A percentile compares a stretch with the other conserved stretches of the same genome.
These are phyloP conservation scores for Talaromyces sp. DNA, from an alignment of 2,329 filamentous ascomycete genomes.

Conservation along the genomic window DNA sequence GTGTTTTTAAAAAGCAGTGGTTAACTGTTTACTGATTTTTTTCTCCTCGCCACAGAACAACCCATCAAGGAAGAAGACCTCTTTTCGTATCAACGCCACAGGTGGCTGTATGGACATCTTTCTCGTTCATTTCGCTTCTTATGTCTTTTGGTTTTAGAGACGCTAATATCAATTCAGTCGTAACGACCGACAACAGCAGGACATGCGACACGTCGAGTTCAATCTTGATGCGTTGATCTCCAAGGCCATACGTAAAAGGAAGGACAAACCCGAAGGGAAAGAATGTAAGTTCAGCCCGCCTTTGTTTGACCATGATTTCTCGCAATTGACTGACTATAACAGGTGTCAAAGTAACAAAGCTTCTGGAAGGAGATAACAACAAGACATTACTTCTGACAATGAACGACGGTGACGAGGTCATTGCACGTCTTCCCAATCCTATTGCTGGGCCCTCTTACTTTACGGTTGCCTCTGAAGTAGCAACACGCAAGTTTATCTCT, in stretches of 20 bases:
- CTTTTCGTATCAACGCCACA: constrained; percentile 22
- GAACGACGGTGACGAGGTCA: constrained; percentile 16
- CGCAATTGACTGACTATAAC: background rate
- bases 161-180: constrained; percentile 16
- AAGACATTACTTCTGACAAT: constrained; percentile 22
- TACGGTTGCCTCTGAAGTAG: constrained; percentile 20
- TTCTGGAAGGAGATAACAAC: constrained; percentile 21
- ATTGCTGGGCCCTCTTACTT: constrained; percentile 17
- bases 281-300: background rate
- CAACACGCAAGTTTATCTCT: constrained; percentile 19
- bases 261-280: background rate
- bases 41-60: constrained; percentile 7
- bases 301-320: background rate
- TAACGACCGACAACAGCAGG: constrained; percentile 20
- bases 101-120: constrained; percentile 18
- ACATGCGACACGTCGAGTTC: constrained; percentile 23
- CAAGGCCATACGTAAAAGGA: constrained; percentile 8
- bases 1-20: background rate
- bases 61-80: constrained; percentile 19
- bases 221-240: constrained; percentile 19
- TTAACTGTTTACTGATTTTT: background rate
- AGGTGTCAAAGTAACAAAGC: constrained; percentile 18
- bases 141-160: background rate
- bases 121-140: background rate
- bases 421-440: constrained; percentile 17